A percentile compares a stretch with the other conserved stretches of the same genome.
These are phyloP conservation scores for Torulaspora microellipsoides DNA, from an alignment of 805 yeast genomes.

Conservation along the genomic window DNA sequence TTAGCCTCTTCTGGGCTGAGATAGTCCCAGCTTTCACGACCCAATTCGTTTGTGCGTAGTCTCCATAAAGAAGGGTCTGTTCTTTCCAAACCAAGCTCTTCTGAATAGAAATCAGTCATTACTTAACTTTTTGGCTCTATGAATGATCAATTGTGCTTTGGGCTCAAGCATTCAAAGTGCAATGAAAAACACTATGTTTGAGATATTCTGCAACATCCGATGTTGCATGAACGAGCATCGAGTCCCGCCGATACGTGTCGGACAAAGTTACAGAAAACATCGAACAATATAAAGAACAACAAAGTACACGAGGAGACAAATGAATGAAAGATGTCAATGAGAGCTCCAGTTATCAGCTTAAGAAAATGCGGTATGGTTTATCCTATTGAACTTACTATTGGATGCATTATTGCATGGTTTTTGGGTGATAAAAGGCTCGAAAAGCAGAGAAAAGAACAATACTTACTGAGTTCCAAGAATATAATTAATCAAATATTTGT, in stretches of 20 bases:
- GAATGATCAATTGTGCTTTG: too few relatives aligned
- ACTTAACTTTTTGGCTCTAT: not conserved
- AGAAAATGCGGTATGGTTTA: constrained; percentile 12
- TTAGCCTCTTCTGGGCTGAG: constrained; percentile 37
- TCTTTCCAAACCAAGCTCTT: constrained; percentile 55
- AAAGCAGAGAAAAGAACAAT: constrained; percentile 17
- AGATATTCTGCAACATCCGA: too few relatives aligned
- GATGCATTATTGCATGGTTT: constrained; percentile 17
- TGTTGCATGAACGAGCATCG: not conserved
- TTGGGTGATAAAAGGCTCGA: constrained; percentile 18
- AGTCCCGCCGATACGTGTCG: too few relatives aligned
- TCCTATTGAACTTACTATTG: constrained; percentile 18
- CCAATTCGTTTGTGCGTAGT: constrained; percentile 60
- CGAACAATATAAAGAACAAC: too few relatives aligned
- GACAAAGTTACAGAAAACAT: too few relatives aligned
- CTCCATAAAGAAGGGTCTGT: constrained; percentile 79
- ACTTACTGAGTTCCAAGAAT: constrained; percentile 28
- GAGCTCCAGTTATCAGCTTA: not conserved
- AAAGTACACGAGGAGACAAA: too few relatives aligned
- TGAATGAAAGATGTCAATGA: not conserved
- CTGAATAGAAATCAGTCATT: constrained; percentile 49
- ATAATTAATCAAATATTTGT: constrained; percentile 35
- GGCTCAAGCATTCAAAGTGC: too few relatives aligned
- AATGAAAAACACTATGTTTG: too few relatives aligned
- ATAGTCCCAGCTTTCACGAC: constrained; percentile 81